Evolutionary conservation across 306 rosid species (phyloP).

Genomic region (Trichosanthes truncata): DNA sequence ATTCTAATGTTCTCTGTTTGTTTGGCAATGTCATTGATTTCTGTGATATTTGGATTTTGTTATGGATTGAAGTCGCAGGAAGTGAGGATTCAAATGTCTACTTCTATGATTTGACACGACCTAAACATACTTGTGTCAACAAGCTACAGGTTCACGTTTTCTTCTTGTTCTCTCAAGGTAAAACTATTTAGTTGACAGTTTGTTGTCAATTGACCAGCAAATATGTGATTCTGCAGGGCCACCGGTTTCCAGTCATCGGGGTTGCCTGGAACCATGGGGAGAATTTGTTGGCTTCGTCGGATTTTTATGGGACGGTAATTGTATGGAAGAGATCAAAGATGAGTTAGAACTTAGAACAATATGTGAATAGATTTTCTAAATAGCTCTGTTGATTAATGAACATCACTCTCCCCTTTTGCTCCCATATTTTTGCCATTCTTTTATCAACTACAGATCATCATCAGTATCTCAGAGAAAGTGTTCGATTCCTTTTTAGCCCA

Average conservation of each 20-base stretch:
- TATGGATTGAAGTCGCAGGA: constrained; percentile 59
- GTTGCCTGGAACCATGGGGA: constrained; percentile 97
- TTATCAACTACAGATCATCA: neutral
- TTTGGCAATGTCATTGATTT: neutral
- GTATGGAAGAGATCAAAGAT: constrained; percentile 92
- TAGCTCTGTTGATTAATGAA: constrained; percentile 2
- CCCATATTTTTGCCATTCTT: constrained; percentile 2
- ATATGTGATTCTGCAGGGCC: constrained; percentile 57
- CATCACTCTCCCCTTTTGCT: neutral
- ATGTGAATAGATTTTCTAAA: constrained; percentile 1
- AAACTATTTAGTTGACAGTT: neutral
- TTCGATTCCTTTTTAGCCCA: neutral
- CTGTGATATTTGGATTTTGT: constrained; percentile 24
- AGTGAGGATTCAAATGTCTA: constrained; percentile 98
- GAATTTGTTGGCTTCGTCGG: constrained; percentile 87
- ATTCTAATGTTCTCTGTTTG: neutral
- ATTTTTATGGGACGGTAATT: constrained; percentile 78
- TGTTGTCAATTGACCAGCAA: constrained; percentile 14
- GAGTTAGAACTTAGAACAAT: constrained; percentile 18
- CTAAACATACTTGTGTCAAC: constrained; percentile 90
- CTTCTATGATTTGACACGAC: constrained; percentile 90
- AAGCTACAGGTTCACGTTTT: constrained; percentile 69
- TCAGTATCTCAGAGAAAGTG: neutral
- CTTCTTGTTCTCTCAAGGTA: neutral
- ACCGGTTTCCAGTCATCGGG: constrained; percentile 78